Base-by-base conservation (phyloP, 106 monocot genomes). In the Phalaenopsis aphrodite region DNA sequence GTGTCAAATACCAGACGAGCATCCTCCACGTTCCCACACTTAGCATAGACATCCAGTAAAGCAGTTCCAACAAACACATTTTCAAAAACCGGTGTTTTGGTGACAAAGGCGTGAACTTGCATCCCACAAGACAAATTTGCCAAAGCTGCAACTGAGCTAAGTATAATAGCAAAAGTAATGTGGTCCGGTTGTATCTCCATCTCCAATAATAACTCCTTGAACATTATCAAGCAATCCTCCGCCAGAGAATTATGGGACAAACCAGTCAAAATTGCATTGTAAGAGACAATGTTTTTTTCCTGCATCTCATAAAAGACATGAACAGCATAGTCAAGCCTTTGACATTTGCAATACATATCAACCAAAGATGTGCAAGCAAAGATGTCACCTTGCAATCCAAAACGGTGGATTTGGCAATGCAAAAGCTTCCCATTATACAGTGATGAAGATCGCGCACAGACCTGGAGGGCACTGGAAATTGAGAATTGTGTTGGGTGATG, bases 321-420 rank as follows among this genome's bases (percentile, higher is more conserved):
- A 12, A 38, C 16, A 14, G 71, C 71, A 39, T 71, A 71, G 39
- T 71, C 71, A 39, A 71, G 37, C 71, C 71, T 39, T 71, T 71
- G 71, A 39, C 71, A 64, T 23, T 6, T 64, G 64, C 64, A 36
- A 71, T 71, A 71, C 71, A 71, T 37, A 38, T 71, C 41, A 71
- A 71, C 71, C 71, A 71, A 71, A 41, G 71, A 71, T 39, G 71
- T 71, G 39, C 71, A 71, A 24, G 71, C 71, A 71, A 71, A 71
- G 36, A 71, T 39, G 36, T 71, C 71, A 71, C 39, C 71, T 38
- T 39, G 38, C 38, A 71, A 71, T 38, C 38, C 71, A 24, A 71
- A 39, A 71, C 71, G 39, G 71, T 38, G 38, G 3, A 39, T 71
- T 10, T 71, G 71, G 41, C 37, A 71, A 15, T 71, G 71, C 37